These are phyloP conservation scores for Lablab purpureus DNA, from an alignment of 306 rosid species.

Conservation along the genomic window DNA sequence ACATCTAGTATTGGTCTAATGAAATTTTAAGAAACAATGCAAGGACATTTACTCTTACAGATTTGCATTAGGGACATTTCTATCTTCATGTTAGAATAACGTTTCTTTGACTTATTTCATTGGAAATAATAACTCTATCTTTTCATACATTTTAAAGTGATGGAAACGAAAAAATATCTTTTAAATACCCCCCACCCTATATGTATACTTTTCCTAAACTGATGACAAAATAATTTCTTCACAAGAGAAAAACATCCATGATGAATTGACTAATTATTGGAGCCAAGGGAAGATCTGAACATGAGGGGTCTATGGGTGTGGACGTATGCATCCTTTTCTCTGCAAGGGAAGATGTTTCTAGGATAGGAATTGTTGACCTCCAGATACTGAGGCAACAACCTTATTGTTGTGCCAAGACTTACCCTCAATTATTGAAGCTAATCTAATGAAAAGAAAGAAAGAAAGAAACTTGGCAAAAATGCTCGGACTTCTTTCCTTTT, in stretches of 20 bases:
- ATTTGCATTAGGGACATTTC: slow-evolving; percentile 2
- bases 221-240: not conserved
- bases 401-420: not conserved
- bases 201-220: not conserved
- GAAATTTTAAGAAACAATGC: not conserved
- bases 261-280: not conserved
- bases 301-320: not conserved
- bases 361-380: not conserved
- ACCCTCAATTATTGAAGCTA: not conserved
- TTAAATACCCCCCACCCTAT: not conserved
- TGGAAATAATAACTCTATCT: not conserved
- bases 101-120: not conserved
- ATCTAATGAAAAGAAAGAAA: not conserved
- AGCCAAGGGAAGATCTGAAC: not conserved
- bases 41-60: not conserved
- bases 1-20: not conserved
- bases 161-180: not conserved
- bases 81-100: not conserved
- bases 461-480: not conserved
- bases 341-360: not conserved
- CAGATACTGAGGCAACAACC: not conserved
- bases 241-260: not conserved
- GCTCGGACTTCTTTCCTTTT: not conserved
- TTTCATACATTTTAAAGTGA: not conserved
- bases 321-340: not conserved